Evolutionary conservation across 805 yeast genomes (phyloP).

Genomic region (Debaryomyces tyrocola): DNA sequence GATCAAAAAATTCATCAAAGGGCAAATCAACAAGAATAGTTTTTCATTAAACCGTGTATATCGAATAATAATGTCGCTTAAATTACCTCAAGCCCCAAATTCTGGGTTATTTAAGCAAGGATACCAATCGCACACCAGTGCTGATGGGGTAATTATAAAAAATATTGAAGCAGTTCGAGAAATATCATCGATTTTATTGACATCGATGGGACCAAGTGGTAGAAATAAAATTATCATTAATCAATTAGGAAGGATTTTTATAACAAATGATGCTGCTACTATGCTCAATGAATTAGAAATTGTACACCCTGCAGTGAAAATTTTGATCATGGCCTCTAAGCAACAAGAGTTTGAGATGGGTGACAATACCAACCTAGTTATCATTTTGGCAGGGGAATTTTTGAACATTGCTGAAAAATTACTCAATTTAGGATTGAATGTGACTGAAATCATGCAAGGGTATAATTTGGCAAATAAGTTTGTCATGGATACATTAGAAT

Average conservation of each 20-base stretch:
- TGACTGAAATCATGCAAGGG: conserved; percentile 92
- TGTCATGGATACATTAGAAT: conserved; percentile 67
- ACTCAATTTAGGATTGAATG: conserved; percentile 79
- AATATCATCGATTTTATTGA: conserved; percentile 84
- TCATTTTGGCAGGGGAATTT: conserved; percentile 90
- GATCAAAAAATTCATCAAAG: conserved; percentile 2
- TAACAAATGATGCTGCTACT: conserved; percentile 98
- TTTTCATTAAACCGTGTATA: neutral
- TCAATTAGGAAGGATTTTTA: conserved; percentile 77
- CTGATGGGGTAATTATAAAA: conserved; percentile 92
- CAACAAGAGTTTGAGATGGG: conserved; percentile 98
- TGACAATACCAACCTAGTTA: conserved; percentile 89
- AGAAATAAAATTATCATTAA: conserved; percentile 94
- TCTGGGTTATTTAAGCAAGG: conserved; percentile 96
- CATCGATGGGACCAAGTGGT: conserved; percentile 97
- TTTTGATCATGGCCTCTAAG: conserved; percentile 92
- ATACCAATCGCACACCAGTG: conserved; percentile 78
- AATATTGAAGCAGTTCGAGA: conserved; percentile 95
- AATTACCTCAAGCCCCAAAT: conserved; percentile 89
- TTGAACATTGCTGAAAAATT: conserved; percentile 84
- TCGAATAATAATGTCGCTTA: conserved; percentile 65
- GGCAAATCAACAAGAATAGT: conserved; percentile 1
- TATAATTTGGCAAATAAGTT: conserved; percentile 82
- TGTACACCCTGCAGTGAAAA: conserved; percentile 96
- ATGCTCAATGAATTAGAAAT: conserved; percentile 91